Evolutionary conservation across 2,329 filamentous ascomycete genomes (phyloP).

Genomic region (Cladorrhinum sp.): DNA sequence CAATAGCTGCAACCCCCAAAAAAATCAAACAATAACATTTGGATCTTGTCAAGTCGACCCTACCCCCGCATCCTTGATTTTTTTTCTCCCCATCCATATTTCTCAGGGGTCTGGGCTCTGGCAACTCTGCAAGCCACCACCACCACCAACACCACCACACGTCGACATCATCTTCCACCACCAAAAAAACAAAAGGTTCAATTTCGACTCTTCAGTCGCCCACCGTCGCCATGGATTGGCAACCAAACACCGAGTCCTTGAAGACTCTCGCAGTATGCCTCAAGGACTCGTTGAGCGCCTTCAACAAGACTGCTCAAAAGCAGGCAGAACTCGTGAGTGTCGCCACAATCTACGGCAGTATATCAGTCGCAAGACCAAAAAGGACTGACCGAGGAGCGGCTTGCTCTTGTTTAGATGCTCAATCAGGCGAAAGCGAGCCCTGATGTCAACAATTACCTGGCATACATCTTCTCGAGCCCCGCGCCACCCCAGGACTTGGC

Average conservation of each 20-base stretch:
- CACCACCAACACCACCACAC: not conserved
- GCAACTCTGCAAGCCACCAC: not conserved
- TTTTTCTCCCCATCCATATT: not conserved
- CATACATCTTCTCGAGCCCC: slow-evolving; percentile 78
- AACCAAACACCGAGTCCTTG: slow-evolving; percentile 82
- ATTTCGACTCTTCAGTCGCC: not conserved
- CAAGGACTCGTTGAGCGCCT: slow-evolving; percentile 85
- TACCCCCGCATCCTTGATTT: not conserved
- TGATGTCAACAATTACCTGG: slow-evolving; percentile 96
- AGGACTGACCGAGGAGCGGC: slow-evolving; percentile 11
- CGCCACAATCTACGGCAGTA: not conserved
- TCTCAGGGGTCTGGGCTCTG: not conserved
- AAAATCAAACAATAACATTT: not conserved
- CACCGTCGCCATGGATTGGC: slow-evolving; percentile 64
- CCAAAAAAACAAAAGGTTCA: too few relatives aligned
- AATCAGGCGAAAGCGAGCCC: slow-evolving; percentile 81
- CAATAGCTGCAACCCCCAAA: not conserved
- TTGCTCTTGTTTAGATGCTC: slow-evolving; percentile 67
- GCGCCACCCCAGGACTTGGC: slow-evolving; percentile 59
- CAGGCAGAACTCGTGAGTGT: slow-evolving; percentile 78
- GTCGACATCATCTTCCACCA: not conserved
- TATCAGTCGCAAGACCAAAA: not conserved
- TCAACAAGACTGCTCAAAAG: slow-evolving; percentile 76
- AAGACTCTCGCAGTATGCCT: slow-evolving; percentile 85
- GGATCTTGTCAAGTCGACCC: not conserved